Percentiles rank a stretch among this genome's conserved stretches.
Evolutionary conservation across 306 rosid species (phyloP).

Genomic region (Morella rubra): DNA sequence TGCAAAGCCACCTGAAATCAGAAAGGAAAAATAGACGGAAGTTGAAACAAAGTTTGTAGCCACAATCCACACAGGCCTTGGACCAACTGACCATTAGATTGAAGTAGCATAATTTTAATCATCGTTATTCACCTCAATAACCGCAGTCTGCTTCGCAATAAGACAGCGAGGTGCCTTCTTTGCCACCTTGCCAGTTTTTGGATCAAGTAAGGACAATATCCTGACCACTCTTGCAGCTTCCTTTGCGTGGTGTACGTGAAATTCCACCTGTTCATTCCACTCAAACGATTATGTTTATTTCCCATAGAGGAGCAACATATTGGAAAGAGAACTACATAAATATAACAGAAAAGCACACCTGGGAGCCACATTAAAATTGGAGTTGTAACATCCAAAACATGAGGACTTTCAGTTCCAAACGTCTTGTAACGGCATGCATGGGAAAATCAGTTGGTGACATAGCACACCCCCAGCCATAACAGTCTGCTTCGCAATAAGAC

Average conservation of each 20-base stretch:
- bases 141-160: constrained; percentile 81
- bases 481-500: constrained; percentile 80
- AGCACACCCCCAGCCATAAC: too few relatives aligned
- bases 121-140: constrained; percentile 66
- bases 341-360: constrained; percentile 40
- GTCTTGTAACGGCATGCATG: too few relatives aligned
- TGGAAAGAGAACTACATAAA: constrained; percentile 9
- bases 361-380: too few relatives aligned
- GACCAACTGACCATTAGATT: too few relatives aligned
- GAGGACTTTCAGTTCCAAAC: too few relatives aligned
- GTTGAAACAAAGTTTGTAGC: constrained; percentile 6
- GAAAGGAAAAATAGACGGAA: constrained; percentile 24
- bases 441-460: too few relatives aligned
- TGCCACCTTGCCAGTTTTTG: constrained; percentile 83
- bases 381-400: too few relatives aligned
- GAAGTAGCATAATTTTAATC: not conserved
- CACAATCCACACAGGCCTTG: not conserved
- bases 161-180: constrained; percentile 89
- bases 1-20: constrained; percentile 63
- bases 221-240: constrained; percentile 76
- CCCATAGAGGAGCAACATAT: constrained; percentile 1
- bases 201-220: constrained; percentile 68
- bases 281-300: constrained; percentile 8
- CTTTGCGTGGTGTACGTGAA: constrained; percentile 85
- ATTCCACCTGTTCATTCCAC: constrained; percentile 67